phyloP scores from a whole-genome alignment of 805 yeast genomes.

The Priceomyces carsonii region DNA sequence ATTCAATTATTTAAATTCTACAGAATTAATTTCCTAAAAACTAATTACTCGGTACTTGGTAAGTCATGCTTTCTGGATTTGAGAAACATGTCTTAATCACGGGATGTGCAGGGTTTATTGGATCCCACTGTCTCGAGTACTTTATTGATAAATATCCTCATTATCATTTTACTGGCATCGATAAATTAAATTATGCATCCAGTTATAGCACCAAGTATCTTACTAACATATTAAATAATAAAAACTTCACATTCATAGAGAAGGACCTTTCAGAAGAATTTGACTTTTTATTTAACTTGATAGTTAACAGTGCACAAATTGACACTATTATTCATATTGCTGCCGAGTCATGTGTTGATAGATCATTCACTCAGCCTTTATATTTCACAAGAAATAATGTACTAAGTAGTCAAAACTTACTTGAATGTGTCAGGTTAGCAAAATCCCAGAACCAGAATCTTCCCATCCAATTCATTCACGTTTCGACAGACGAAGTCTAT shows the following conservation, averaged over 20 bases:
- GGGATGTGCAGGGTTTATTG: conserved; percentile 62
- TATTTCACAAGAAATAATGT: conserved; percentile 47
- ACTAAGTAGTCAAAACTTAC: conserved; percentile 46
- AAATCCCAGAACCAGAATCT: conserved; percentile 4
- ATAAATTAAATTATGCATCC: conserved; percentile 49
- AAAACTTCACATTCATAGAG: conserved; percentile 23
- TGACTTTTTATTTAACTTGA: conserved; percentile 15
- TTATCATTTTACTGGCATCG: conserved; percentile 44
- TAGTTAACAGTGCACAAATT: conserved; percentile 18
- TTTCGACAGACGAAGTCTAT: conserved; percentile 63
- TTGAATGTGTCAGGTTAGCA: conserved; percentile 38
- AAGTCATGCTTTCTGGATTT: no score
- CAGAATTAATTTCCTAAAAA: no score
- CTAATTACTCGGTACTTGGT: no score
- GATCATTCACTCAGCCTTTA: conserved; percentile 46
- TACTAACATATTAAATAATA: conserved; percentile 6
- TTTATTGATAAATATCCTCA: conserved; percentile 29
- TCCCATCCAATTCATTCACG: conserved; percentile 36
- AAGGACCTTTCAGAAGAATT: conserved; percentile 38
- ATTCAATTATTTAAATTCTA: no score
- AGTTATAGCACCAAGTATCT: conserved; percentile 25
- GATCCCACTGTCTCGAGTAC: conserved; percentile 45
- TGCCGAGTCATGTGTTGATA: conserved; percentile 57
- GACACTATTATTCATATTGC: conserved; percentile 50
- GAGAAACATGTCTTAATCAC: conserved; percentile 40